Evolutionary conservation across 768 basidiomycete genomes (phyloP), one percentile per base, ranked within the genome.

Genomic region (Wakefieldia striispora): DNA sequence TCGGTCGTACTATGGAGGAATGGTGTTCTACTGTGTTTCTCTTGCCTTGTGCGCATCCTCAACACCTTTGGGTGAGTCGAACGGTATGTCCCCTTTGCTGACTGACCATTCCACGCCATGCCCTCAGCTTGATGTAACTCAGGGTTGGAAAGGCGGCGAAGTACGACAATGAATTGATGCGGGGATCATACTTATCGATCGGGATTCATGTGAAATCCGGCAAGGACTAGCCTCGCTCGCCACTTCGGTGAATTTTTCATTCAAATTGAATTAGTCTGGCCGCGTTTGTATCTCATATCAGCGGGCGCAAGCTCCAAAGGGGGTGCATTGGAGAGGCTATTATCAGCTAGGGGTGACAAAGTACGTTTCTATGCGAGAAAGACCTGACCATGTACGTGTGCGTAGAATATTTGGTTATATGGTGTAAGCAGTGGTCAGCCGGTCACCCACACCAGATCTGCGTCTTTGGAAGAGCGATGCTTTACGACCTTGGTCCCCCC

Each of bases 161-260:
- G 47, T 55, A 55, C 45, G 50, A 43, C 51, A 53, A 31, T 40
- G 19, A 41, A 38, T 12, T 29, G 33, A 50, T 47, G 39, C 58
- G 58, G 64, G 48, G 63, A 66, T 66, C 64, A 56, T 52, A 33
- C 29, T 41, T 37, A 55, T 49, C 55, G 44, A 58, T 54, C 58
- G 50, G 42, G 43, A 49, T 52, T 60, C 40, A 49, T 45, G 51
- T 60, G 46, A 51, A 43, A 51, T 42, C 23, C 43, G 51, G 27
- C 27, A 53, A 14, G 39, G 45, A 39, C 51, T 43, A 33, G 40
- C 33, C 43, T 37, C 42, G 29, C 51, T 45, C 54, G 39, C 56
- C 47, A 23, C 56, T 48, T 47, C 39, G 63, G 58, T 33, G 46
- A 55, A 66, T 54, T 63, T 58, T 66, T 58, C 61, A 61, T 64